phyloP scores from a whole-genome alignment of 2,329 filamentous ascomycete species.

The Colletotrichum gigasporum region DNA sequence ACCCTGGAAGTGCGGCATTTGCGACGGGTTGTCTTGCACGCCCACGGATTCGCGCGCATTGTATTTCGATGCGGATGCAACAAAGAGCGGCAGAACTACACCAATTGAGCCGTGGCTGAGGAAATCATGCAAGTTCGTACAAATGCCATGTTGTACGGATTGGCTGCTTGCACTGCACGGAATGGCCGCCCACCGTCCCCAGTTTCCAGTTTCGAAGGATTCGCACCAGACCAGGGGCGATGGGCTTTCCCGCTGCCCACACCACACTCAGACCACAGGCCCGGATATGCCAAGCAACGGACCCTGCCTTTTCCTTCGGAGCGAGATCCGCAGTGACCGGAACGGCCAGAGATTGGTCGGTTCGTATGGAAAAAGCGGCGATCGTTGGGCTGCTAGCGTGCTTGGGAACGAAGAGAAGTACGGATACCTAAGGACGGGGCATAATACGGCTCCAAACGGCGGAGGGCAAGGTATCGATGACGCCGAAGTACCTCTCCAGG shows the following conservation, averaged over 20 bases:
- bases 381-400: neutral
- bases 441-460: neutral
- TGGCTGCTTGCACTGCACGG: neutral
- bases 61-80: no score
- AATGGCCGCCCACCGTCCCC: neutral
- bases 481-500: neutral
- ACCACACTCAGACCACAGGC: constrained; percentile 18
- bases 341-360: neutral
- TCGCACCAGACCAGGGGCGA: neutral
- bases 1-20: constrained; percentile 10
- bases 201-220: neutral
- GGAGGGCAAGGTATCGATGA: no score
- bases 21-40: neutral
- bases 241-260: constrained; percentile 1
- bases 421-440: neutral
- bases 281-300: constrained; percentile 18
- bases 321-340: constrained; percentile 4
- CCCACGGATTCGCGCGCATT: neutral
- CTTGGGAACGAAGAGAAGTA: neutral
- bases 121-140: neutral
- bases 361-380: neutral
- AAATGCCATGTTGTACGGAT: neutral
- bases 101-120: no score
- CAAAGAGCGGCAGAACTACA: no score
- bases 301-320: neutral